A percentile compares a stretch with the other conserved stretches of the same genome.
Conservation (phyloP, 2,329 filamentous ascomycete species). For the Penicillium digitatum region DNA sequence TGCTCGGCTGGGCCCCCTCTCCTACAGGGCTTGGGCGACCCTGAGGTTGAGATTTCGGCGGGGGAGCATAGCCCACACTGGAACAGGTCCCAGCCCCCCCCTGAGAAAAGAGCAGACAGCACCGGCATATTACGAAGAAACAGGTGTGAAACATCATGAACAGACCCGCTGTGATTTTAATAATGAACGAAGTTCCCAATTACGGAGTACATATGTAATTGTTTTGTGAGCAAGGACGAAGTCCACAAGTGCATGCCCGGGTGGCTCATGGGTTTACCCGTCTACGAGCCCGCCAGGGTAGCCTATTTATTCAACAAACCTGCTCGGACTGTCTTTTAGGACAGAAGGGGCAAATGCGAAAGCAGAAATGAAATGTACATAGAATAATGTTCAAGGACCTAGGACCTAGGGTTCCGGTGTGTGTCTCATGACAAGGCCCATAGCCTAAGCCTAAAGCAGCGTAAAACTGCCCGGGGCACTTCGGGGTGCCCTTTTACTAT, state of each 20-base stretch:
- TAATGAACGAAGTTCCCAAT: not conserved
- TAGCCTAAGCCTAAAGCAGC: conserved; percentile 27
- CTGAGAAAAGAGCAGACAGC: not conserved
- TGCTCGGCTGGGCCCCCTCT: not conserved
- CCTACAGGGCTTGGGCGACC: conserved; percentile 4
- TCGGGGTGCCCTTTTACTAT: conserved; percentile 11
- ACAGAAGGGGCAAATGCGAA: too few relatives aligned
- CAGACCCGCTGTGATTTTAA: not conserved
- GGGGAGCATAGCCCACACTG: conserved; percentile 1
- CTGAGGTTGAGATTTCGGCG: not conserved
- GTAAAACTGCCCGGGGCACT: conserved; percentile 7
- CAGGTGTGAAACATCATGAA: not conserved
- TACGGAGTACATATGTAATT: not conserved
- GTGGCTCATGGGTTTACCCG: not conserved
- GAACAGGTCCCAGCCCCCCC: not conserved
- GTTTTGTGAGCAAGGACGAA: not conserved
- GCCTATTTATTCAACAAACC: not conserved
- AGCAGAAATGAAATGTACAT: too few relatives aligned
- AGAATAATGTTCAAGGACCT: not conserved
- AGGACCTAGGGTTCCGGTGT: too few relatives aligned
- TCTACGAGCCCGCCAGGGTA: not conserved
- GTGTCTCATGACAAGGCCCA: conserved; percentile 3
- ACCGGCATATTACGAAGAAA: not conserved
- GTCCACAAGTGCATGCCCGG: not conserved
- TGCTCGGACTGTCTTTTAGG: too few relatives aligned